Evolutionary conservation across 2,329 filamentous ascomycete species (phyloP).

Genomic region (Stachybotrys elegans): DNA sequence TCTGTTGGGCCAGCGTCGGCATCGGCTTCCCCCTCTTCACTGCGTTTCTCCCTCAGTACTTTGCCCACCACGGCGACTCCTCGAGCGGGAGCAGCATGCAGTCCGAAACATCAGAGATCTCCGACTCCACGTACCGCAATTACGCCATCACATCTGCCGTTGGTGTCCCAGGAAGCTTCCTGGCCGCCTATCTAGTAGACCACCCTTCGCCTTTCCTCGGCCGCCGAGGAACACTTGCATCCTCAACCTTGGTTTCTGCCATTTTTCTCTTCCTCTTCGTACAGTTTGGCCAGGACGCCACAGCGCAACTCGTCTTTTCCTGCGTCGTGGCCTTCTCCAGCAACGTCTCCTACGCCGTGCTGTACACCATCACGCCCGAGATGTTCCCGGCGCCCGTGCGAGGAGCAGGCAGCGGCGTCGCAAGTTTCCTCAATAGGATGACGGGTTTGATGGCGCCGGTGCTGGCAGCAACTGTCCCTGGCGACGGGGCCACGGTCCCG

Average conservation of each 20-base stretch:
- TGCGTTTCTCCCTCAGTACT: constrained; percentile 83
- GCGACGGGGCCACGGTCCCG: constrained; percentile 51
- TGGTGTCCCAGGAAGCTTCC: constrained; percentile 70
- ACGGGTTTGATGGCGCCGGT: constrained; percentile 65
- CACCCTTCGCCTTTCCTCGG: constrained; percentile 57
- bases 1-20: constrained; percentile 77
- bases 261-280: constrained; percentile 66
- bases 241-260: constrained; percentile 62
- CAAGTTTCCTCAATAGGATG: constrained; percentile 64
- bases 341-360: constrained; percentile 72
- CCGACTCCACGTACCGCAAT: constrained; percentile 63
- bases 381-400: constrained; percentile 69
- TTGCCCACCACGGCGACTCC: constrained; percentile 46
- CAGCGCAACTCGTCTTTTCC: constrained; percentile 58
- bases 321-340: constrained; percentile 67
- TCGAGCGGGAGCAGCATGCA: constrained; percentile 16
- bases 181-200: constrained; percentile 69
- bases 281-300: constrained; percentile 49
- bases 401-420: constrained; percentile 68
- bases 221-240: constrained; percentile 67
- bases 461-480: constrained; percentile 56
- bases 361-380: constrained; percentile 74
- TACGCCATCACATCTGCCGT: constrained; percentile 75
- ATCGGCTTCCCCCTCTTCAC: constrained; percentile 89
- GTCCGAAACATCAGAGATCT: constrained; percentile 31